phyloP scores from a whole-genome alignment of 345 rosid species.

The Arabis hirsuta region DNA sequence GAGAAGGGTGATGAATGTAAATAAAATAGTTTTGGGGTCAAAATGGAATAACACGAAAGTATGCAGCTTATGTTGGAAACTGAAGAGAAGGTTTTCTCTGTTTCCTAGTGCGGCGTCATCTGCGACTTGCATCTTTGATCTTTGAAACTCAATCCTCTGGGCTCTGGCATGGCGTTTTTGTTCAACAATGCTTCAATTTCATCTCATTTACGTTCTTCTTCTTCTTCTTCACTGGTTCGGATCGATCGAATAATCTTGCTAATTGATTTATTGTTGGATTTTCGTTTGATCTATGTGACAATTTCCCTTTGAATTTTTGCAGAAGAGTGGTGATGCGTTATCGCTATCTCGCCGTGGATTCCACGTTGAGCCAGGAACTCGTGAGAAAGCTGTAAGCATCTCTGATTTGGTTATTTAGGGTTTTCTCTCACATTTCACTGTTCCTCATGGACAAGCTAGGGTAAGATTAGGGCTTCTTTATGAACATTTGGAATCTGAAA shows the following conservation, averaged over 20 bases:
- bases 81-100: not conserved
- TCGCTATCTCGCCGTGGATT: constrained; percentile 56
- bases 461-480: not conserved
- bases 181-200: constrained; percentile 49
- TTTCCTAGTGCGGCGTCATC: not conserved
- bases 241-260: not conserved
- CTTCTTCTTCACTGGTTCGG: constrained; percentile 58
- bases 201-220: constrained; percentile 56
- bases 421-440: not conserved
- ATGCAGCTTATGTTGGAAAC: not conserved
- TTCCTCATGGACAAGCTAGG: not conserved
- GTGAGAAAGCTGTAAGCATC: constrained; percentile 80
- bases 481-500: not conserved
- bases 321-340: constrained; percentile 49
- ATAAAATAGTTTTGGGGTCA: constrained; percentile 13
- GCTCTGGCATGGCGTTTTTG: constrained; percentile 60
- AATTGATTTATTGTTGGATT: constrained; percentile 16
- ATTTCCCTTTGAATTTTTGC: not conserved
- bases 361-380: constrained; percentile 71
- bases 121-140: no score
- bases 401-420: not conserved
- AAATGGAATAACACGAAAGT: not conserved
- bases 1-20: not conserved
- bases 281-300: constrained; percentile 8
- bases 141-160: not conserved